These are phyloP conservation scores for Apocynum venetum DNA, from an alignment of 257 asterid genomes.

Conservation along the genomic window DNA sequence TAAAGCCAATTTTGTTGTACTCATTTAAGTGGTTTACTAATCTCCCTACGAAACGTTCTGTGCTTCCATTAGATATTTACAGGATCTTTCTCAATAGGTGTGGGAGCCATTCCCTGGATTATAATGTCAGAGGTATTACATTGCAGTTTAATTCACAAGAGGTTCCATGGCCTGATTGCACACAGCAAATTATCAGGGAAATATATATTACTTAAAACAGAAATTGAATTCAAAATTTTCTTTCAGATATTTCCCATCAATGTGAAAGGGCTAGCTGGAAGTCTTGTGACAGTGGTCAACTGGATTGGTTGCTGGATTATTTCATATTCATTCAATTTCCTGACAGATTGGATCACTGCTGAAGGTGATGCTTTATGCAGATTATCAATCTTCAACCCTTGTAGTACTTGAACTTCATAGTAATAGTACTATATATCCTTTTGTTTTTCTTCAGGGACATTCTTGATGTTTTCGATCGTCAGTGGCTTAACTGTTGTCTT, in stretches of 20 bases:
- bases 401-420: neutral
- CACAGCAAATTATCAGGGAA: neutral
- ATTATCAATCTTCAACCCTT: neutral
- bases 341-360: conserved; percentile 63
- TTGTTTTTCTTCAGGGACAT: conserved; percentile 49
- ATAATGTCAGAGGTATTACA: conserved; percentile 84
- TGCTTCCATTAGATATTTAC: conserved; percentile 49
- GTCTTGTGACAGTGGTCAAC: conserved; percentile 75
- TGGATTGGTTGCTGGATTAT: conserved; percentile 87
- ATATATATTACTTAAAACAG: too few relatives aligned
- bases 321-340: conserved; percentile 69
- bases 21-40: neutral
- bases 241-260: conserved; percentile 84
- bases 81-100: conserved; percentile 76
- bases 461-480: conserved; percentile 54
- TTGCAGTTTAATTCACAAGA: neutral
- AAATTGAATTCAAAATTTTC: neutral
- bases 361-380: conserved; percentile 37
- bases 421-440: neutral
- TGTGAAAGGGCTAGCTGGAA: conserved; percentile 82
- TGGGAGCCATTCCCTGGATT: conserved; percentile 96
- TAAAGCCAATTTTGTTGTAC: neutral
- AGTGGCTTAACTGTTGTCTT: conserved; percentile 61
- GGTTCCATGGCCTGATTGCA: neutral
- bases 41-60: neutral